phyloP scores from a whole-genome alignment of 441 rosid genomes.

The Euphorbia schlechtendalii region DNA sequence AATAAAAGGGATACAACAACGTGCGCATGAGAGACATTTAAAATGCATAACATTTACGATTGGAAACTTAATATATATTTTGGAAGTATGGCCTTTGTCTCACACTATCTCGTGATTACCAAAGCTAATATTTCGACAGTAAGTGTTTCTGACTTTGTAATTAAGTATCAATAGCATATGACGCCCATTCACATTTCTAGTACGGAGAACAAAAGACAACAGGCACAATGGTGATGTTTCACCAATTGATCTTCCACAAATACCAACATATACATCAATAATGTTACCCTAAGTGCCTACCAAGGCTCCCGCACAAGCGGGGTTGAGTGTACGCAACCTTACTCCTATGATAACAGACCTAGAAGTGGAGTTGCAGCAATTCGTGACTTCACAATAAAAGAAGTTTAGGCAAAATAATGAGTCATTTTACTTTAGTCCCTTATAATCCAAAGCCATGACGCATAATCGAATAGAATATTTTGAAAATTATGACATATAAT shows the following conservation, averaged over 20 bases:
- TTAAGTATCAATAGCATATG: background rate
- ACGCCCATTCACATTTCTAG: background rate
- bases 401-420: too few species aligned
- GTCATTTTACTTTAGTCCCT: too few species aligned
- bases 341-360: too few species aligned
- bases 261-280: too few species aligned
- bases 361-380: too few species aligned
- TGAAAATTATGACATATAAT: background rate
- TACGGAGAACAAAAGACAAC: background rate
- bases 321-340: too few species aligned
- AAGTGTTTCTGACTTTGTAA: background rate
- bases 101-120: background rate
- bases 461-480: too few species aligned
- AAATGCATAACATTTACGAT: background rate
- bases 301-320: too few species aligned
- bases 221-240: background rate
- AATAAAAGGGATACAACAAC: background rate
- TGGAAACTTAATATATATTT: background rate
- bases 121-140: background rate
- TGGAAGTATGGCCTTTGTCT: background rate
- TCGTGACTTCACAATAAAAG: too few species aligned
- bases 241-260: background rate
- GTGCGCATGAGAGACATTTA: background rate
- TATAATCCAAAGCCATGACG: too few species aligned
- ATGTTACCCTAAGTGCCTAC: too few species aligned